These are phyloP conservation scores for Suhomyces bolitotheri DNA, from an alignment of 1,139 yeast genomes.

Conservation along the genomic window DNA sequence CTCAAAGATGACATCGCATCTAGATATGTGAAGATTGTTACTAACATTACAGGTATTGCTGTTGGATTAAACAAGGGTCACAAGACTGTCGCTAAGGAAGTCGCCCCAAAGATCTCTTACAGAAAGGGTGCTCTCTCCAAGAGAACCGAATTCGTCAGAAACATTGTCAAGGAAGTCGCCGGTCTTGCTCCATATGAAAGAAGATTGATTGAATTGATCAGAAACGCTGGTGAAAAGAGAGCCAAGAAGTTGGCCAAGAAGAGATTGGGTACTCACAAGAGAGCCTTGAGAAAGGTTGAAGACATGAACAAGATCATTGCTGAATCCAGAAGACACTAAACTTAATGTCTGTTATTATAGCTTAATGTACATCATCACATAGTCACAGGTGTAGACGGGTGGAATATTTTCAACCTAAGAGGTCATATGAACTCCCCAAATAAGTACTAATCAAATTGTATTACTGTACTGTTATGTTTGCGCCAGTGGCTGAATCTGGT, in stretches of 20 bases:
- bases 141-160: slow-evolving; percentile 95
- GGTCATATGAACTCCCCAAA: too few species aligned
- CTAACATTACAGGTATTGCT: slow-evolving; percentile 73
- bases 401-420: too few species aligned
- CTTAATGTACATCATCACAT: slow-evolving; percentile 18
- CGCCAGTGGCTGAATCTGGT: too few species aligned
- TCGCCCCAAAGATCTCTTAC: slow-evolving; percentile 92
- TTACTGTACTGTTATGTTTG: neutral
- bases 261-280: slow-evolving; percentile 99
- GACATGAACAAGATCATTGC: slow-evolving; percentile 96
- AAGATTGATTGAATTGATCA: slow-evolving; percentile 98
- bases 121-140: slow-evolving; percentile 96
- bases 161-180: slow-evolving; percentile 93
- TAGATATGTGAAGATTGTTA: slow-evolving; percentile 13
- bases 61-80: slow-evolving; percentile 99
- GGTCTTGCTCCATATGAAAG: slow-evolving; percentile 99
- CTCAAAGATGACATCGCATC: too few species aligned
- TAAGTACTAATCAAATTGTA: too few species aligned
- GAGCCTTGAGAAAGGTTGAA: slow-evolving; percentile 99
- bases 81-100: slow-evolving; percentile 92
- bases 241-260: slow-evolving; percentile 99
- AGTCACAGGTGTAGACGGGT: slow-evolving; percentile 1
- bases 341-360: slow-evolving; percentile 11
- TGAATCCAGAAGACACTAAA: slow-evolving; percentile 86
- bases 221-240: slow-evolving; percentile 99